Evolutionary conservation across 1,139 yeast genomes (phyloP).

Genomic region (Pichia sp.): DNA sequence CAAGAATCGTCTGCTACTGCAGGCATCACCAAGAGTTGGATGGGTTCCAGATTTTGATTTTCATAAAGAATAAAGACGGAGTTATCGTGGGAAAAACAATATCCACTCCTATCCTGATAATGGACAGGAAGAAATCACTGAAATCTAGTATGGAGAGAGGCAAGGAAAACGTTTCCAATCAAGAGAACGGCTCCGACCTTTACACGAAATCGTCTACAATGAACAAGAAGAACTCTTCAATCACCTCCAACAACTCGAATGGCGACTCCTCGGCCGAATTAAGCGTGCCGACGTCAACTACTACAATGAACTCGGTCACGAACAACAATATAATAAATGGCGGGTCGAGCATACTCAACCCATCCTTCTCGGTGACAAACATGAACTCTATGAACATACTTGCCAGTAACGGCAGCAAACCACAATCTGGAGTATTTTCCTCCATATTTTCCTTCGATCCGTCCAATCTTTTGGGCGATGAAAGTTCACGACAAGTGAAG

Average conservation of each 20-base stretch:
- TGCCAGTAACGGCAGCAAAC: constrained; percentile 5
- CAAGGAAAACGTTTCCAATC: constrained; percentile 44
- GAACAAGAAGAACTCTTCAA: constrained; percentile 3
- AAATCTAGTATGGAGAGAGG: constrained; percentile 6
- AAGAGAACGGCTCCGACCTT: constrained; percentile 1
- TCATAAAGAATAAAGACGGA: constrained; percentile 58
- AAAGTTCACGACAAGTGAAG: constrained; percentile 30
- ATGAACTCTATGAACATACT: constrained; percentile 9
- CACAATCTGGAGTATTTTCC: constrained; percentile 15
- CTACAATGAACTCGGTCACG: constrained; percentile 11
- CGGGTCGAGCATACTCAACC: neutral
- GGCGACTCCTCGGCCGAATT: constrained; percentile 61
- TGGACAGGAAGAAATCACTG: constrained; percentile 76
- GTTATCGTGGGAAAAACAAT: constrained; percentile 67
- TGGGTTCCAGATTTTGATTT: constrained; percentile 75
- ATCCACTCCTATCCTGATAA: constrained; percentile 76
- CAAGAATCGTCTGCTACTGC: constrained; percentile 91
- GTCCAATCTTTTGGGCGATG: constrained; percentile 19
- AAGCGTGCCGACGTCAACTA: constrained; percentile 24
- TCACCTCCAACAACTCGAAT: constrained; percentile 35
- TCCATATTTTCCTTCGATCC: constrained; percentile 19
- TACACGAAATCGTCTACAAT: constrained; percentile 2
- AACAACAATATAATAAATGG: neutral
- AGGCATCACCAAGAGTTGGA: constrained; percentile 84
- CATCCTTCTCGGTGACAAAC: constrained; percentile 5